A percentile compares a stretch with the other conserved stretches of the same genome.
phyloP scores from a whole-genome alignment of 331 rosid genomes.

The Arachis monticola region DNA sequence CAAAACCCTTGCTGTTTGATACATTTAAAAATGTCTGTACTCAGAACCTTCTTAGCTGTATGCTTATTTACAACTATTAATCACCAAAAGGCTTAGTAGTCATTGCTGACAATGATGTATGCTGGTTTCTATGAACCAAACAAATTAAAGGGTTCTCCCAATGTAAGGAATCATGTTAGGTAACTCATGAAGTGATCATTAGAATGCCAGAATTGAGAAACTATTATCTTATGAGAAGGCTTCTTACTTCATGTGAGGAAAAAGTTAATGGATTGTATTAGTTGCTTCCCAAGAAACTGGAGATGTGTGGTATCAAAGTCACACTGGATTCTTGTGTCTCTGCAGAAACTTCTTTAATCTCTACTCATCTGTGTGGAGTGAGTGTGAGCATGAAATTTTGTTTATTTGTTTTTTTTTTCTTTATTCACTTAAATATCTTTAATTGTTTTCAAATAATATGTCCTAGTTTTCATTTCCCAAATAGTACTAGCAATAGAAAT shows the following conservation, averaged over 20 bases:
- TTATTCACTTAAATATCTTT: conserved; percentile 12
- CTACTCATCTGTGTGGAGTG: not conserved
- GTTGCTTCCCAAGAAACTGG: conserved; percentile 30
- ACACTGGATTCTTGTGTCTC: conserved; percentile 15
- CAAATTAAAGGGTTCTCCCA: too few species aligned
- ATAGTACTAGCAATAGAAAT: not conserved
- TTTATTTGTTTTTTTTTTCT: conserved; percentile 15
- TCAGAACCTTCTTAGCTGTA: too few species aligned
- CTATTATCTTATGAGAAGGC: conserved; percentile 21
- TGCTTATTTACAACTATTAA: too few species aligned
- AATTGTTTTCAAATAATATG: conserved; percentile 9
- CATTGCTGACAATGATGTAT: too few species aligned
- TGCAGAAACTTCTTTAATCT: conserved; percentile 11
- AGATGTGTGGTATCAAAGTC: conserved; percentile 23
- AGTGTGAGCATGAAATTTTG: not conserved
- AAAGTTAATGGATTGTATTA: conserved; percentile 13
- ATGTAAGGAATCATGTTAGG: too few species aligned
- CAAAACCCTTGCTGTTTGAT: too few species aligned
- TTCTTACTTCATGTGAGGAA: not conserved
- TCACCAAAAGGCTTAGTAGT: too few species aligned
- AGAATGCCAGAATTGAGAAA: conserved; percentile 1
- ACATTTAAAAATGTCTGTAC: too few species aligned
- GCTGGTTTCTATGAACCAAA: too few species aligned
- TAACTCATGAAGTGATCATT: not conserved
- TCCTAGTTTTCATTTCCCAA: conserved; percentile 15